Evolutionary conservation across 1,284 basidiomycete genomes (phyloP).

Genomic region (Leccinum subrobustum): DNA sequence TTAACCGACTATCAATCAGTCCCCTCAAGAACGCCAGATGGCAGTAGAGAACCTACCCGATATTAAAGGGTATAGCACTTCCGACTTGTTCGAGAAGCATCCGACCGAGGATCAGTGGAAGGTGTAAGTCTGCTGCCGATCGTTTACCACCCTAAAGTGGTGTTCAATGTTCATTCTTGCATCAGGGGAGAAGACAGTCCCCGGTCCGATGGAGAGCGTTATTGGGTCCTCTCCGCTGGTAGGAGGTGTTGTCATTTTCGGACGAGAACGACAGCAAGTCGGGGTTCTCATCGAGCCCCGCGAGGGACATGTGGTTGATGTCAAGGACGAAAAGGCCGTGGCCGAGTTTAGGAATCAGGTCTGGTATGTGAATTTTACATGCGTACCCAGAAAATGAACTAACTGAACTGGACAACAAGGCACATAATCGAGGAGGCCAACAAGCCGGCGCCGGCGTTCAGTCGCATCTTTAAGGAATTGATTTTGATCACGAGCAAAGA

Average conservation of each 20-base stretch:
- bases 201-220: constrained; percentile 32
- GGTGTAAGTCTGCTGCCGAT: constrained; percentile 6
- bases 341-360: constrained; percentile 32
- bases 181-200: constrained; percentile 35
- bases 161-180: background rate
- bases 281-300: constrained; percentile 42
- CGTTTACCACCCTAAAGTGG: background rate
- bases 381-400: background rate
- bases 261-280: constrained; percentile 37
- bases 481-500: background rate
- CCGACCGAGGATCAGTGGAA: constrained; percentile 21
- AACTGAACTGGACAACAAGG: constrained; percentile 13
- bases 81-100: constrained; percentile 20
- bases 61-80: constrained; percentile 21
- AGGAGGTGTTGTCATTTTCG: constrained; percentile 39
- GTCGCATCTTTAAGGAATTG: constrained; percentile 26
- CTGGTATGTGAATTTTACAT: constrained; percentile 32
- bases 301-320: constrained; percentile 25
- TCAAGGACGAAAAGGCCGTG: constrained; percentile 26
- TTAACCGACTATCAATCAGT: constrained; percentile 7
- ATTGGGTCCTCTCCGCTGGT: constrained; percentile 24
- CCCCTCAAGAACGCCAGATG: constrained; percentile 16
- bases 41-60: constrained; percentile 26
- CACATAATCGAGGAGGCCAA: constrained; percentile 30
- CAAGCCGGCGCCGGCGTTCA: constrained; percentile 25